Base-by-base conservation (phyloP, 31 red algal genomes). In the Odonthalia washingtoniensis region DNA sequence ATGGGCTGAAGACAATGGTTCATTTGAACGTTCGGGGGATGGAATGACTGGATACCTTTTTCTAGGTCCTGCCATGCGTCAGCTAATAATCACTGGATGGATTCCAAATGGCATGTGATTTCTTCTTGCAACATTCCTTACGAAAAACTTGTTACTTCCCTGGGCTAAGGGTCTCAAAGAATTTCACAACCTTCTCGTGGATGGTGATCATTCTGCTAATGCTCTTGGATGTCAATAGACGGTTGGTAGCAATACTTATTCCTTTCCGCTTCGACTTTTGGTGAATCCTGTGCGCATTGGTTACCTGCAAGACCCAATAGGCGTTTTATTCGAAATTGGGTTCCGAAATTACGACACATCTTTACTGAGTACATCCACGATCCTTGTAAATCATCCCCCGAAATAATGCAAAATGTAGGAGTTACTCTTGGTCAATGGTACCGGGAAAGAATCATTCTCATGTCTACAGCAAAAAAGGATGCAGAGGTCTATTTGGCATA, bases 211-310 rank as follows among this genome's bases (percentile, higher is more conserved):
- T 52, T 95, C 98, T 31, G 82, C 95, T 21, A 97, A 99, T 83
- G 93, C 92, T 26, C 74, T 99, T 6, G 98, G 98, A 46, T 99
- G 98, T 95, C 98, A 99, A 82, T 99, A 92, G 95, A 96, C 98
- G 28, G 83, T 91, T 2, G 98, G 98, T 33, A 95, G 90, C 85
- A 95, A 97, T 68, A 95, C 94, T 12, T 92, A 99, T 86, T 86
- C 95, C 9, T 95, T 97, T 87, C 90, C 93, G 4, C 44, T 98
- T 21, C 87, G 52, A n/a, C 81, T 63, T 63, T 87, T 98, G 24
- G 90, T 98, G 12, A 98, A 95, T 77, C 98, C 98, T 33, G 87
- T 97, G 18, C 91, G 70, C 16, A 45, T 86, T 46, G 93, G 89
- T 5, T 63, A 81, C 64, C 89, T 65, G 3, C 89, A 95, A 45